Evolutionary conservation across 2,329 filamentous ascomycete species (phyloP), one percentile per base, ranked within the genome.

Genomic region (Aspergillus spinulosporus): DNA sequence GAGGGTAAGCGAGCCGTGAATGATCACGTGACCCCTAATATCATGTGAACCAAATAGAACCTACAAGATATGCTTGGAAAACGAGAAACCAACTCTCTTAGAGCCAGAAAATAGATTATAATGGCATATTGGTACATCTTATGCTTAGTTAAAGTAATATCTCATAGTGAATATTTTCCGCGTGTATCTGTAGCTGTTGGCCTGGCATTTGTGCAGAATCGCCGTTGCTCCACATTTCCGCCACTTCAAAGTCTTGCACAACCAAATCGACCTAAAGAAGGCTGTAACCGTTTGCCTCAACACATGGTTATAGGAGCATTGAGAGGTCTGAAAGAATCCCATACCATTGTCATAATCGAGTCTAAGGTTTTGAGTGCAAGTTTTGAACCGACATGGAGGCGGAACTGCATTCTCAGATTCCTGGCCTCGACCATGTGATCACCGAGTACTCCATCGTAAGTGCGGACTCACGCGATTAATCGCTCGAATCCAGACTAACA

Each of bases 341-440:
- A 15, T 8, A n/a, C 34, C 21, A 21, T 21, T 21, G 21, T 14
- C 14, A 15, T 42, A 31, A 40, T 55, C 31, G 29, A 51, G 9
- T 39, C 37, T 46, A 4, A 21, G 26, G 9, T 28, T n/a, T 40
- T 36, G 42, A 44, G 45, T 14, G 29, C 31, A 32, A 47, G 39
- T 43, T n/a, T n/a, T 28, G 28, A 12, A 5, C 21, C 50, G 67
- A 59, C 39, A 96, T 96, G 92, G 92, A 96, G 75, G 82, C 89
- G 68, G 90, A 96, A 78, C 91, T 96, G 72, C 88, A 88, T 78
- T 81, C 88, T 59, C 85, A 91, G 65, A 84, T 96, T 65, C 92
- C 92, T 60, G 88, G 89, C 70, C 90, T 97, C 65, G 92, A 97
- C 76, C 90, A 88, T 57, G 83, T 96, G 61, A 81, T 97, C 64